Evolutionary conservation across 2,329 filamentous ascomycete species (phyloP), one percentile per base, ranked within the genome.

Genomic region (Colletotrichum liaoningense): DNA sequence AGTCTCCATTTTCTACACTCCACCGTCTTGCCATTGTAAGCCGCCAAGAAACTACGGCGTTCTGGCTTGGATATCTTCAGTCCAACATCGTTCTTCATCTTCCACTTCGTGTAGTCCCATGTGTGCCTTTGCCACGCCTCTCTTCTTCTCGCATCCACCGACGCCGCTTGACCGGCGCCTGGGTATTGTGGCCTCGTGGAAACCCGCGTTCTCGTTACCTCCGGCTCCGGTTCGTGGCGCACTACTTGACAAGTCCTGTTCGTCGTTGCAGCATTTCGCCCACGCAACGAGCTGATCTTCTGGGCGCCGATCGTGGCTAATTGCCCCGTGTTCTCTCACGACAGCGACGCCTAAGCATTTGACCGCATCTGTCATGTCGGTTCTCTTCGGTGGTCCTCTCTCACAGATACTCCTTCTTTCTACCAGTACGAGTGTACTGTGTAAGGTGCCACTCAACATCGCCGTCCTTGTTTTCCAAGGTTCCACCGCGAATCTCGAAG

Each of bases 391-490:
- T 11, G 6, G 30, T 28, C 4, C 42, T 22, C n/a, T 22, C 70
- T 91, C 84, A 98, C 67, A 98, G 88, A 80, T 97, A 98, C 80
- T 97, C 95, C 91, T 98, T 98, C 90, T 98, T 98, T 84, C 92
- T 92, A 78, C 93, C 93, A 16, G 96, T 98, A 77, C 97, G 89
- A 9, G 96, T 99, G 83, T 98, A 99, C 81, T 98, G 96, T 74
- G 94, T 97, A 75, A 99, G 87, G 75, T 97, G 93, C 97, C 97
- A 99, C 84, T 99, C 97, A 5, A 97, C 92, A 83, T 99, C 97
- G 4, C 96, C 96, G 77, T 97, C 94, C 83, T 97, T 97, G 79
- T 95, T 97, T 81, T 98, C 97, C 73, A 98, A 86, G 4, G 96
- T 97, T 19, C 97, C 96, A 66, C 93, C 93, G 59, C 95, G 89